phyloP scores from a whole-genome alignment of 1,284 basidiomycete species.

The Dichomitus squalens region DNA sequence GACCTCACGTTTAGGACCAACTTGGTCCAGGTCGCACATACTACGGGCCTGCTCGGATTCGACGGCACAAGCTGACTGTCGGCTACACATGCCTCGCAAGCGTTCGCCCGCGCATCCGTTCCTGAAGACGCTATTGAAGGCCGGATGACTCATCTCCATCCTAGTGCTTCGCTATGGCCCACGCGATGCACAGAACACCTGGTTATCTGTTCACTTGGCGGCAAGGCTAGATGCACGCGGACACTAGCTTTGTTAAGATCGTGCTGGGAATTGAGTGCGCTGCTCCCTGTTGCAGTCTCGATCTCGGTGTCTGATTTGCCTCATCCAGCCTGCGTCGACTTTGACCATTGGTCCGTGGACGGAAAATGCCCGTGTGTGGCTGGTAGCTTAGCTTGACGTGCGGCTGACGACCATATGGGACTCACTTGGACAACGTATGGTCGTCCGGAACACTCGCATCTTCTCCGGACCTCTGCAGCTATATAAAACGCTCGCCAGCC shows the following conservation, averaged over 20 bases:
- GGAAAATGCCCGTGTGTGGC: slow-evolving; percentile 1
- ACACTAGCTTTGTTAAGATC: neutral
- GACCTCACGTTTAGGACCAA: neutral
- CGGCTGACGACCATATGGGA: slow-evolving; percentile 12
- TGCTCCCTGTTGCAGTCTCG: neutral
- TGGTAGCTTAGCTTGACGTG: neutral
- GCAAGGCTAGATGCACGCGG: neutral
- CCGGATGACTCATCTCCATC: slow-evolving; percentile 1
- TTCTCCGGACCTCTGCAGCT: neutral
- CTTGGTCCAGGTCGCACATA: neutral
- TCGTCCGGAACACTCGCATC: slow-evolving; percentile 3
- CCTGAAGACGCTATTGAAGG: neutral
- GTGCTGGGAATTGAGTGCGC: neutral
- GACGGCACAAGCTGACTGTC: neutral
- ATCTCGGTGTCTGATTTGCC: neutral
- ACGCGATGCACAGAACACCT: slow-evolving; percentile 13
- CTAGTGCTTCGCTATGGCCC: neutral
- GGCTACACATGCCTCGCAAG: slow-evolving; percentile 9
- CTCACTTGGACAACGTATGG: slow-evolving; percentile 14
- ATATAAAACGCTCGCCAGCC: slow-evolving; percentile 3
- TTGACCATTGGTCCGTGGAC: neutral
- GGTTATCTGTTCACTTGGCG: slow-evolving; percentile 10
- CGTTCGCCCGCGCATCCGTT: slow-evolving; percentile 6
- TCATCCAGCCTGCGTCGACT: neutral
- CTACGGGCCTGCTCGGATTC: neutral